Conservation (phyloP, 208 protist genomes). For the Crithidia sp. region DNA sequence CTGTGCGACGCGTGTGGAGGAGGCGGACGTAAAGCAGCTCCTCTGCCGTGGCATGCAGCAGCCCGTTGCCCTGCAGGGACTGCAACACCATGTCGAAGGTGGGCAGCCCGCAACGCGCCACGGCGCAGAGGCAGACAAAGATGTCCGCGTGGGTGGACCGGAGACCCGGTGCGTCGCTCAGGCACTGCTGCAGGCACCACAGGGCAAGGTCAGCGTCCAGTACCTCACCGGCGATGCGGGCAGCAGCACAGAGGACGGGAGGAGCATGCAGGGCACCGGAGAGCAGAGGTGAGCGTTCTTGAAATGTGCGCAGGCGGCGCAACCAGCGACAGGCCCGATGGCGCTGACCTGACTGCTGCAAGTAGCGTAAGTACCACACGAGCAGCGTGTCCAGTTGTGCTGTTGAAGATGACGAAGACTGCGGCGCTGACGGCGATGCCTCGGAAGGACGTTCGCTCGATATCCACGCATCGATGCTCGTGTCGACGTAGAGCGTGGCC, state of each 20-base stretch:
- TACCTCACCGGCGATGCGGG: conserved; percentile 33
- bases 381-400: conserved; percentile 30
- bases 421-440: not conserved
- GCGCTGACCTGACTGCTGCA: conserved; percentile 29
- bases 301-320: conserved; percentile 15
- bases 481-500: conserved; percentile 36
- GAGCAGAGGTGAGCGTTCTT: conserved; percentile 6
- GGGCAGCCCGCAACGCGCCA: conserved; percentile 60
- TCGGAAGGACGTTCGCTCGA: not conserved
- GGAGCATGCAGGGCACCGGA: conserved; percentile 18
- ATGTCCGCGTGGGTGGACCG: conserved; percentile 54
- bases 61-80: conserved; percentile 54
- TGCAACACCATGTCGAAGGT: conserved; percentile 68
- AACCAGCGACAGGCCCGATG: conserved; percentile 27
- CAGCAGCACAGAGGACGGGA: conserved; percentile 24
- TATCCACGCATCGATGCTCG: conserved; percentile 24
- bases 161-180: conserved; percentile 31
- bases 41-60: conserved; percentile 57
- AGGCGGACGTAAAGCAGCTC: conserved; percentile 68
- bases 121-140: conserved; percentile 61
- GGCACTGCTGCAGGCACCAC: conserved; percentile 52
- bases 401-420: not conserved
- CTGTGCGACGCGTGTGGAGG: conserved; percentile 60
- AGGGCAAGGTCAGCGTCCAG: conserved; percentile 30
- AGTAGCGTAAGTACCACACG: conserved; percentile 29